Percentiles rank a stretch among this genome's conserved stretches.
phyloP scores from a whole-genome alignment of 257 asterid genomes.

The Nicotiana paniculata region DNA sequence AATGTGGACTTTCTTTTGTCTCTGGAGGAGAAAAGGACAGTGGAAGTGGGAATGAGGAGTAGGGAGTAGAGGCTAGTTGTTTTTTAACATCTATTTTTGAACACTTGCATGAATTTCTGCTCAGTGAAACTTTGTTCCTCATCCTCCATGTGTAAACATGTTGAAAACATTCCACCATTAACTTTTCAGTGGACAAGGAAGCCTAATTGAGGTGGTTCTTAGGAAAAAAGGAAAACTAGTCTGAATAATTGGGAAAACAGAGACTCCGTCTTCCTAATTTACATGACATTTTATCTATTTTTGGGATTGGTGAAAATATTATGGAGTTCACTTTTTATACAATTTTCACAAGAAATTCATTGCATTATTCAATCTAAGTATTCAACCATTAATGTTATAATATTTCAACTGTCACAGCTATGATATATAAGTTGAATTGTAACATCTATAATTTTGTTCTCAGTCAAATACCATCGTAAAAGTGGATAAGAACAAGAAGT shows the following conservation, averaged over 20 bases:
- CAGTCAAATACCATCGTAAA: background rate
- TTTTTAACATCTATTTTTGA: background rate
- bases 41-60: background rate
- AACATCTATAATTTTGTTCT: background rate
- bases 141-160: background rate
- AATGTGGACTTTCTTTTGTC: background rate
- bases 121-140: background rate
- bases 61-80: background rate
- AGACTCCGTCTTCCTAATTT: background rate
- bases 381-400: background rate
- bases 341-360: background rate
- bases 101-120: background rate
- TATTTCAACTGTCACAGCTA: background rate
- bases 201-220: background rate
- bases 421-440: background rate
- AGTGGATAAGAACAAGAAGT: background rate
- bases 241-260: background rate
- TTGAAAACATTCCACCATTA: too few species aligned
- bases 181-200: background rate
- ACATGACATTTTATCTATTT: background rate
- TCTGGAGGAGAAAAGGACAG: background rate
- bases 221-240: background rate
- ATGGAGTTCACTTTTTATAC: background rate
- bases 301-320: background rate
- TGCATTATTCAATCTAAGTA: background rate